Evolutionary conservation across 2,329 filamentous ascomycete genomes (phyloP).

Genomic region (Cladosporium sp.): DNA sequence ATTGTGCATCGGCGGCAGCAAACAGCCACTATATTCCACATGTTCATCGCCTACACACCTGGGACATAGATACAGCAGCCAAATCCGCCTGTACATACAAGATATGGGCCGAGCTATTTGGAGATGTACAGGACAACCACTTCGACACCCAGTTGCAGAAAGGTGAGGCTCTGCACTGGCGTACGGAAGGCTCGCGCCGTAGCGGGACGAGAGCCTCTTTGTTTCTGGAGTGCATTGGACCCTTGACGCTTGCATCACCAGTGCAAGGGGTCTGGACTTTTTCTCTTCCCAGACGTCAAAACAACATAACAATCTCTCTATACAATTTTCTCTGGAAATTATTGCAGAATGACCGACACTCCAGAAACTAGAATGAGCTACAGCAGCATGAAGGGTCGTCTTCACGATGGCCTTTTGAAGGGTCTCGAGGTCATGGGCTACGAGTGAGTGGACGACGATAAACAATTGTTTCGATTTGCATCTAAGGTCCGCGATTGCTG

Average conservation of each 20-base stretch:
- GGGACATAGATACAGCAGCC: no score
- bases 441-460: constrained; percentile 12
- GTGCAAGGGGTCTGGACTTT: constrained; percentile 8
- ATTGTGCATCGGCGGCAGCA: no score
- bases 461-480: not conserved
- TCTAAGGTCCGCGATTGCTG: not conserved
- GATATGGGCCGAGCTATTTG: no score
- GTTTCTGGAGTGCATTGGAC: not conserved
- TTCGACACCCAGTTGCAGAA: no score
- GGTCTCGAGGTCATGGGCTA: constrained; percentile 20
- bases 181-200: no score
- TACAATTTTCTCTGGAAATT: not conserved
- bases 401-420: constrained; percentile 20
- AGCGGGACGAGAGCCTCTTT: no score
- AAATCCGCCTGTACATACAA: no score
- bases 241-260: constrained; percentile 1
- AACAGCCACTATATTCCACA: no score
- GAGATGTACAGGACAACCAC: no score
- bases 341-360: not conserved
- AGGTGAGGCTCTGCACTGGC: no score
- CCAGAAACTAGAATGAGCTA: not conserved
- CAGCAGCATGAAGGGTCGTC: constrained; percentile 21
- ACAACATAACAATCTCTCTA: not conserved
- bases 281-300: not conserved
- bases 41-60: no score